phyloP scores from a whole-genome alignment of 2,329 filamentous ascomycete genomes.

The Hymenoscyphus occultus region DNA sequence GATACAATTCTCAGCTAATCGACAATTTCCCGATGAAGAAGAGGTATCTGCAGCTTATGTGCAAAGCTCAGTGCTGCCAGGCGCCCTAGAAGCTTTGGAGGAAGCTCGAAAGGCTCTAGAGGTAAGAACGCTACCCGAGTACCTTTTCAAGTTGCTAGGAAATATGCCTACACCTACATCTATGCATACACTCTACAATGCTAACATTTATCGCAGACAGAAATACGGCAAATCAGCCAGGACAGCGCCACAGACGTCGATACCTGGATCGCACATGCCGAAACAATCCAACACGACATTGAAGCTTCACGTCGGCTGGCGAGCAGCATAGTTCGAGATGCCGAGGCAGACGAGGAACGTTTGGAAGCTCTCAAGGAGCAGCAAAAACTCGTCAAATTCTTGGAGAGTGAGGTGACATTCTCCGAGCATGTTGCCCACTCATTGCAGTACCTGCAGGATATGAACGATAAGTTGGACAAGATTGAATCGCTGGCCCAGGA shows the following conservation, averaged over 20 bases:
- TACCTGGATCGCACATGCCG: conserved; percentile 81
- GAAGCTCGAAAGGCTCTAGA: conserved; percentile 46
- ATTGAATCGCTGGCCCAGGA: conserved; percentile 58
- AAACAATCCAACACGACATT: conserved; percentile 81
- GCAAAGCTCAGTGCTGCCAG: conserved; percentile 37
- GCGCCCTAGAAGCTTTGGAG: conserved; percentile 43
- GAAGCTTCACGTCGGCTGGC: conserved; percentile 75
- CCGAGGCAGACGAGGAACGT: conserved; percentile 60
- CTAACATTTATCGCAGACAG: conserved; percentile 35
- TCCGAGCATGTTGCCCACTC: conserved; percentile 54
- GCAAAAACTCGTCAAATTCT: conserved; percentile 54
- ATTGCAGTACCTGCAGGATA: conserved; percentile 51
- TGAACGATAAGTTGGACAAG: conserved; percentile 59
- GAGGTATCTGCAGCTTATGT: conserved; percentile 36
- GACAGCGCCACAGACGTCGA: conserved; percentile 77
- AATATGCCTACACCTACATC: not conserved
- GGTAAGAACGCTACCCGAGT: conserved; percentile 38
- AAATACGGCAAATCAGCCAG: conserved; percentile 74
- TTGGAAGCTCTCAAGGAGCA: conserved; percentile 39
- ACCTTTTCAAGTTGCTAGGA: not conserved
- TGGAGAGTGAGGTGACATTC: conserved; percentile 57
- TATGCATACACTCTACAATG: not conserved
- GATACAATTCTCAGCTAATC: conserved; percentile 56
- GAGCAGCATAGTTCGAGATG: conserved; percentile 74
- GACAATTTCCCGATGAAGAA: conserved; percentile 48